Evolutionary conservation across 108 stramenopile genomes (phyloP).

Genomic region (Pinguiococcus pyrenoidosus): DNA sequence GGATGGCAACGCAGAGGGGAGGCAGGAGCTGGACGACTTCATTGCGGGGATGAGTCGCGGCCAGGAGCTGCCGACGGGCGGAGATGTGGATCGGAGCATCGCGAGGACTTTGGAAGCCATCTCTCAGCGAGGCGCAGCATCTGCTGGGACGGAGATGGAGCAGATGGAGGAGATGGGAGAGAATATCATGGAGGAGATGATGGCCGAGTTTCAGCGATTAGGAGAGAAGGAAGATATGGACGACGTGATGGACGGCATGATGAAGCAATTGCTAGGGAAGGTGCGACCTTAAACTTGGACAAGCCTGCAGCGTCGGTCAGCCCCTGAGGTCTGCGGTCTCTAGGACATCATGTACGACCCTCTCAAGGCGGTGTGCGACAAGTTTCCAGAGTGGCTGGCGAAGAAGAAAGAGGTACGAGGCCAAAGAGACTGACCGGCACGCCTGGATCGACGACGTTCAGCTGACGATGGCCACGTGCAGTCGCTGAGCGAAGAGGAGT

Average conservation of each 20-base stretch:
- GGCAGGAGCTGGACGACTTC: constrained; percentile 7
- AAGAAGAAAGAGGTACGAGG: no score
- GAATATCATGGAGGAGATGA: constrained; percentile 54
- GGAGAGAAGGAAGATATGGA: constrained; percentile 55
- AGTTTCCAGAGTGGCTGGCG: constrained; percentile 83
- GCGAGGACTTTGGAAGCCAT: constrained; percentile 37
- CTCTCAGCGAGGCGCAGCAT: constrained; percentile 15
- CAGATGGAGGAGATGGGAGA: constrained; percentile 46
- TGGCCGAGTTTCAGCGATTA: constrained; percentile 52
- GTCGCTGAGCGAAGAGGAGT: constrained; percentile 41
- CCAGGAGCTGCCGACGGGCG: constrained; percentile 1
- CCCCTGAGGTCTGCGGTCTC: no score
- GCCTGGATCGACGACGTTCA: not conserved
- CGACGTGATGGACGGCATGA: constrained; percentile 71
- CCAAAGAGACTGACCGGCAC: no score
- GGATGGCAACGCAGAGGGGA: constrained; percentile 2
- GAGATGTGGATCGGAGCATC: constrained; percentile 37
- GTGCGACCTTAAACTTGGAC: no score
- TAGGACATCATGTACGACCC: constrained; percentile 98
- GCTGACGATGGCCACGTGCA: constrained; percentile 41
- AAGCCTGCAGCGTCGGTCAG: no score
- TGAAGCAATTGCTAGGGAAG: constrained; percentile 68
- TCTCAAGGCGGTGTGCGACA: constrained; percentile 64
- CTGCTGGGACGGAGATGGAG: constrained; percentile 40
- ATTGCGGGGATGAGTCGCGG: constrained; percentile 7